phyloP scores from a whole-genome alignment of 2,329 filamentous ascomycete species.

The Cladosporium sp. region DNA sequence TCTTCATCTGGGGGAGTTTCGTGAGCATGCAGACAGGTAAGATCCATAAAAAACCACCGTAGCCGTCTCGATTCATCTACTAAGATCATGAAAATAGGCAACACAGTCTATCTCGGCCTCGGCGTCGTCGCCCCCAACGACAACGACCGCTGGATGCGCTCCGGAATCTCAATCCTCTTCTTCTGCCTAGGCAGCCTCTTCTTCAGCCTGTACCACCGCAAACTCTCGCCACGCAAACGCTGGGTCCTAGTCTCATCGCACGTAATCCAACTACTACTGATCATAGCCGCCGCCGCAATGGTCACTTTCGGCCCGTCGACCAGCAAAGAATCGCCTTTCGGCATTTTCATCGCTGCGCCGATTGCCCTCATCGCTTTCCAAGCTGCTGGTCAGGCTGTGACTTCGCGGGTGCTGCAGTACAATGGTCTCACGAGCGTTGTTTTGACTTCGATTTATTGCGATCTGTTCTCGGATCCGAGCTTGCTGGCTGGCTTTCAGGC shows the following conservation, averaged over 20 bases:
- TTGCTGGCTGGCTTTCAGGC: conserved; percentile 43
- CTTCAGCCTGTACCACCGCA: conserved; percentile 69
- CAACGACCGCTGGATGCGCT: conserved; percentile 68
- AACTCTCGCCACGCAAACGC: conserved; percentile 60
- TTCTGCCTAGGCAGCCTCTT: conserved; percentile 73
- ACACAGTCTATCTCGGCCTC: conserved; percentile 77
- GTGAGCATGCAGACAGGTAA: conserved; percentile 80
- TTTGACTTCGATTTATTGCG: conserved; percentile 78
- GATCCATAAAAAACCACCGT: conserved; percentile 25
- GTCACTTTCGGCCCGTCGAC: conserved; percentile 40
- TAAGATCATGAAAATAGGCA: conserved; percentile 45
- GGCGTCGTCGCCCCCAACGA: conserved; percentile 58
- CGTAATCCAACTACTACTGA: conserved; percentile 43
- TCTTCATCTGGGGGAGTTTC: conserved; percentile 77
- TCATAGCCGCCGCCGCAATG: conserved; percentile 42
- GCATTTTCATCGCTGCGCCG: conserved; percentile 58
- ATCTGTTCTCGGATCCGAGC: conserved; percentile 68
- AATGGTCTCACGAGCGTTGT: conserved; percentile 77
- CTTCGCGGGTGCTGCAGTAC: conserved; percentile 68
- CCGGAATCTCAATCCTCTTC: conserved; percentile 65
- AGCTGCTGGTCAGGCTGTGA: conserved; percentile 74
- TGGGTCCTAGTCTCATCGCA: conserved; percentile 61
- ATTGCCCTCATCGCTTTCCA: conserved; percentile 73
- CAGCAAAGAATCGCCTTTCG: conserved; percentile 26
- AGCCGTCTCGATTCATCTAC: background rate